phyloP scores from a whole-genome alignment of 1,284 basidiomycete species.

The Cutaneotrichosporon cyanovorans region DNA sequence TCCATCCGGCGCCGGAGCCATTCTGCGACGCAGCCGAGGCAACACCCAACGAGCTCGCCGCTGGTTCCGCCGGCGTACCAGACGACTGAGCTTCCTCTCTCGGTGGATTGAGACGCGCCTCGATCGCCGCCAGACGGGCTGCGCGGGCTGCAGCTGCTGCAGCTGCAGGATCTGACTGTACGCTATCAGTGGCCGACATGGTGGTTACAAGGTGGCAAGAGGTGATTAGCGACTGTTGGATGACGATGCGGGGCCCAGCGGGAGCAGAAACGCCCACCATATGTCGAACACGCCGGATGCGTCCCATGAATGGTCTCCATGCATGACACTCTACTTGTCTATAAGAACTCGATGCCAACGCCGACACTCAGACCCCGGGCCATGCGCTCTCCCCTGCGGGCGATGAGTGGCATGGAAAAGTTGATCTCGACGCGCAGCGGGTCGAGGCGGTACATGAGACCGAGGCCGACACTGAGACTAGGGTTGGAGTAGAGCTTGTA shows the following conservation, averaged over 20 bases:
- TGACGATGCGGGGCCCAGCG: neutral
- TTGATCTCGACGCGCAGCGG: slow-evolving; percentile 67
- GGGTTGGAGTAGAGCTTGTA: slow-evolving; percentile 44
- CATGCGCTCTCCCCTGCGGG: slow-evolving; percentile 65
- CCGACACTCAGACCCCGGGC: slow-evolving; percentile 84
- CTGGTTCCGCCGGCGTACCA: neutral
- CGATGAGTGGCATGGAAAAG: slow-evolving; percentile 78
- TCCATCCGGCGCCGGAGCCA: slow-evolving; percentile 6
- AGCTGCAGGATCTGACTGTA: neutral
- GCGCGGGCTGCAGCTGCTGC: slow-evolving; percentile 8
- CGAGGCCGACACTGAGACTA: slow-evolving; percentile 68
- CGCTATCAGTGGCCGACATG: too few species aligned
- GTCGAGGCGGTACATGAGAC: slow-evolving; percentile 68
- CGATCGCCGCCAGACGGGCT: slow-evolving; percentile 27
- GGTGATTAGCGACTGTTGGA: too few species aligned
- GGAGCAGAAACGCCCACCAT: slow-evolving; percentile 3
- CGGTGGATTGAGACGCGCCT: slow-evolving; percentile 25
- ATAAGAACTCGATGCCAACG: slow-evolving; percentile 73
- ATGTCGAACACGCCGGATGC: too few species aligned
- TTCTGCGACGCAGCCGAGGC: too few species aligned
- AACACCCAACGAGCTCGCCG: neutral
- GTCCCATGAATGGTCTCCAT: too few species aligned
- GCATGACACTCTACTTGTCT: neutral
- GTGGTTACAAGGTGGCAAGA: too few species aligned
- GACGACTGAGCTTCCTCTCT: neutral